A percentile compares a stretch with the other conserved stretches of the same genome.
These are phyloP conservation scores for Hordeum vulgare DNA, from an alignment of 176 grass and related monocot species.

Conservation along the genomic window MorexV3_pseudomolecules_assembly NC_058520.1:473006166-473006665, in stretches of 20 bases:
- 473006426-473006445: slow-evolving; percentile 74
- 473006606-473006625: slow-evolving; percentile 91
- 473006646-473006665: slow-evolving; percentile 78
- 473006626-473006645: slow-evolving; percentile 99
- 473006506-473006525: background rate
- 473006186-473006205: background rate
- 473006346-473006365: slow-evolving; percentile 52
- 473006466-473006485: slow-evolving; percentile 63
- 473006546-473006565: background rate
- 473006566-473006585: slow-evolving; percentile 59
- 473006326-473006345: slow-evolving; percentile 42
- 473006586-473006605: slow-evolving; percentile 88
- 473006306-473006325: slow-evolving; percentile 11
- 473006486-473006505: slow-evolving; percentile 51
- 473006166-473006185: background rate
- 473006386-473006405: slow-evolving; percentile 85
- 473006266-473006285: background rate
- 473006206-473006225: background rate
- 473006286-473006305: background rate
- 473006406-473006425: slow-evolving; percentile 94
- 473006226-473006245: background rate
- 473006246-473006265: background rate
- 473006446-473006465: slow-evolving; percentile 70
- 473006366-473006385: slow-evolving; percentile 72
- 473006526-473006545: background rate